Conservation (phyloP, 805 yeast species). For the Wickerhamiella qilinensis region DNA sequence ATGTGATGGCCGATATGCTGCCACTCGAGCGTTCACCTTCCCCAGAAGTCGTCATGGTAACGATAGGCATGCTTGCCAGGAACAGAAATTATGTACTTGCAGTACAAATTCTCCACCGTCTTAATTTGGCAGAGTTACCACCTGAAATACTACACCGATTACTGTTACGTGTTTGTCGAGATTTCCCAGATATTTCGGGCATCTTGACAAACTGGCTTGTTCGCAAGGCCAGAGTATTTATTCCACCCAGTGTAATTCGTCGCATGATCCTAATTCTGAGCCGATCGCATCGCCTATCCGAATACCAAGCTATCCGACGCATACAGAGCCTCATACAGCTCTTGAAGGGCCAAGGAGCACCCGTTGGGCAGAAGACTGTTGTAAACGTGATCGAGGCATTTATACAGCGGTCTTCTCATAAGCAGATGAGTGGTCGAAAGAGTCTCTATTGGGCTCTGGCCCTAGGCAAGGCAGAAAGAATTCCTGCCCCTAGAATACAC, state of each 20-base stretch:
- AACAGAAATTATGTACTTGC: conserved; percentile 9
- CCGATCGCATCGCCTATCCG: conserved; percentile 11
- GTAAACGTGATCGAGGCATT: conserved; percentile 15
- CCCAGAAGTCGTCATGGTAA: conserved; percentile 2
- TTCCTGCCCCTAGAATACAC: conserved; percentile 8
- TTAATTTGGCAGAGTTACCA: conserved; percentile 7
- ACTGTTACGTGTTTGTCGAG: conserved; percentile 10
- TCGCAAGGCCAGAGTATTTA: conserved; percentile 1
- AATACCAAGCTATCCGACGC: conserved; percentile 13
- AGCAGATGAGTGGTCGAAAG: conserved; percentile 14
- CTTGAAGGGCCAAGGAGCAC: conserved; percentile 7
- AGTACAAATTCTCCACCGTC: conserved; percentile 10
- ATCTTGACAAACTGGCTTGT: conserved; percentile 15
- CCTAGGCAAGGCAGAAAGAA: conserved; percentile 14
- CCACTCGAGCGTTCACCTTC: too few relatives aligned
- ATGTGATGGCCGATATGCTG: too few relatives aligned
- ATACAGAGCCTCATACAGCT: conserved; percentile 11
- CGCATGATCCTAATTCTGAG: conserved; percentile 13
- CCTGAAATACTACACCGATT: conserved; percentile 5
- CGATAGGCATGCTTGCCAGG: conserved; percentile 5
- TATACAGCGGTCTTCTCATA: conserved; percentile 10
- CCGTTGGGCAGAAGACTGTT: conserved; percentile 7
- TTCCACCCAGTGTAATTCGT: conserved; percentile 12
- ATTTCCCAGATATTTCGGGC: conserved; percentile 13
- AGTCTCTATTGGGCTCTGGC: conserved; percentile 19